Evolutionary conservation across 2,329 filamentous ascomycete species (phyloP).

Genomic region (Alternaria rosae): DNA sequence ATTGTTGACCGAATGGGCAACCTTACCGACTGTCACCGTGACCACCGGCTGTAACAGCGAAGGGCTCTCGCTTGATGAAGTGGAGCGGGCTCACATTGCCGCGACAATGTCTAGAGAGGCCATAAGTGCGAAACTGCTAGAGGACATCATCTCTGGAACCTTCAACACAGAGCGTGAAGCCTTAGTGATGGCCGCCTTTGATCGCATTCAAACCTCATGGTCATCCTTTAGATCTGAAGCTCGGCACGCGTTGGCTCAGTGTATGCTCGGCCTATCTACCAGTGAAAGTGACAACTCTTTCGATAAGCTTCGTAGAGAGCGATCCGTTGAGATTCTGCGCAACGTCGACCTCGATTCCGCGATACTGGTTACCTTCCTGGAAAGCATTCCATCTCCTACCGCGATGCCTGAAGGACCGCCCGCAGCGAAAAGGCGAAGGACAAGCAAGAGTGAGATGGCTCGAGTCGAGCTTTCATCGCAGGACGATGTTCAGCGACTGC

Average conservation of each 20-base stretch:
- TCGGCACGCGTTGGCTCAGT: conserved; percentile 66
- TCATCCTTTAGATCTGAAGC: conserved; percentile 70
- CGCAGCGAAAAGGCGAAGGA: conserved; percentile 79
- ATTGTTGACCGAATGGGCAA: conserved; percentile 72
- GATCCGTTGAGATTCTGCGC: conserved; percentile 74
- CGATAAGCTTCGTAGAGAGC: conserved; percentile 57
- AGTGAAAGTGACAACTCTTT: conserved; percentile 42
- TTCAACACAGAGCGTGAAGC: conserved; percentile 56
- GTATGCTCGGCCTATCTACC: conserved; percentile 69
- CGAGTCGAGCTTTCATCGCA: conserved; percentile 68
- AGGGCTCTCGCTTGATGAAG: conserved; percentile 55
- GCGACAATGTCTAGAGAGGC: conserved; percentile 64
- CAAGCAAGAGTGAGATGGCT: conserved; percentile 74
- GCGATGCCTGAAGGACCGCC: conserved; percentile 76
- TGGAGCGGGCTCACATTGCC: conserved; percentile 62
- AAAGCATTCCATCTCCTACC: conserved; percentile 75
- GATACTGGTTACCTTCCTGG: conserved; percentile 75
- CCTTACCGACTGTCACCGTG: conserved; percentile 61
- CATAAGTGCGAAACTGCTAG: conserved; percentile 64
- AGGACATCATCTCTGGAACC: conserved; percentile 58
- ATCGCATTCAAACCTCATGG: conserved; percentile 76
- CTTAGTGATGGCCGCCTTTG: conserved; percentile 72
- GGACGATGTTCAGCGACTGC: conserved; percentile 69
- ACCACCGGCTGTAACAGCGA: conserved; percentile 59
- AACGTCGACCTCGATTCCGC: conserved; percentile 76